phyloP scores from a whole-genome alignment of 129 eudicot species.

The Lactuca saligna region DNA sequence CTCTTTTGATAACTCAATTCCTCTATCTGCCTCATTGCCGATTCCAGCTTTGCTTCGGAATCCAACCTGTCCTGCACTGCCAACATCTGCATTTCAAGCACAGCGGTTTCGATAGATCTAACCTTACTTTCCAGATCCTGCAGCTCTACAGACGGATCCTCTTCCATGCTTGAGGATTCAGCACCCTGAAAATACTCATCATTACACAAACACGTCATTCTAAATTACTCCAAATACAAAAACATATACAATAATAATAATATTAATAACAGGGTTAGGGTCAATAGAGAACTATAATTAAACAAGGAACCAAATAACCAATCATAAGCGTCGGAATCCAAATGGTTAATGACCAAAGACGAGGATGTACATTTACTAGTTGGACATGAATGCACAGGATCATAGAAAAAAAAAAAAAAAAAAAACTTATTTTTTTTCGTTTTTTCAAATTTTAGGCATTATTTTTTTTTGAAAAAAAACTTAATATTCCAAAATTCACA shows the following conservation, averaged over 20 bases:
- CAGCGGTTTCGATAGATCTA: conserved; percentile 47
- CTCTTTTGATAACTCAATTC: conserved; percentile 47
- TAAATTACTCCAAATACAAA: background rate
- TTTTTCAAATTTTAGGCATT: too few species aligned
- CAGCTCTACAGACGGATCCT: conserved; percentile 41
- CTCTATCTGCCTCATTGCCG: conserved; percentile 59
- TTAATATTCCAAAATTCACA: too few species aligned
- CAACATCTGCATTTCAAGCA: conserved; percentile 51
- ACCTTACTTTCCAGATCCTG: conserved; percentile 56
- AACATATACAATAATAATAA: background rate
- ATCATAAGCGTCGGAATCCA: too few species aligned
- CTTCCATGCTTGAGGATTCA: conserved; percentile 21
- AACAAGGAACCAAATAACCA: too few species aligned
- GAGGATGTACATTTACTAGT: too few species aligned
- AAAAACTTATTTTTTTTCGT: too few species aligned
- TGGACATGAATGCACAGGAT: too few species aligned
- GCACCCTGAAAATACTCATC: conserved; percentile 38
- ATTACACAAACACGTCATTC: conserved; percentile 3
- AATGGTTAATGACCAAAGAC: too few species aligned
- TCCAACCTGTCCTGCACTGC: conserved; percentile 43
- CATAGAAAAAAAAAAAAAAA: too few species aligned
- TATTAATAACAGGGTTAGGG: too few species aligned
- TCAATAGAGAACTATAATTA: too few species aligned
- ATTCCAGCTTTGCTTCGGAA: conserved; percentile 54
- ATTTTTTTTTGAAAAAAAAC: too few species aligned